Conservation (phyloP, 2,329 filamentous ascomycete genomes). For the Didymella lethalis region DNA sequence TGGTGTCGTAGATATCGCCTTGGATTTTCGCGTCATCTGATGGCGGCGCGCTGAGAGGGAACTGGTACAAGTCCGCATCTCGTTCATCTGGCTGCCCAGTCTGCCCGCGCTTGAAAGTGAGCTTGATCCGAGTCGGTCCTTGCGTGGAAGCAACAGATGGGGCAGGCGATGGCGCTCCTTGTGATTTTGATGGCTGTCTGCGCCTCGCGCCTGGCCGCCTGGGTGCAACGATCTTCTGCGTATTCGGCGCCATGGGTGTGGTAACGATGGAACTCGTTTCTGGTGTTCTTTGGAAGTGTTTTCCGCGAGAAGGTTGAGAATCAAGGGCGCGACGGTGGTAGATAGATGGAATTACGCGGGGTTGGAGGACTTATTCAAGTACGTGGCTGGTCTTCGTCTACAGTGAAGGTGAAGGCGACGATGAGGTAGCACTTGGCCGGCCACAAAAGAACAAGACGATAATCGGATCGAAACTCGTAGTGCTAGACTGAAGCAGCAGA, state of each 20-base stretch:
- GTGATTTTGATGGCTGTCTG: not conserved
- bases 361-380: not conserved
- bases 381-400: not conserved
- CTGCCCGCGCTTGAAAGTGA: constrained; percentile 1
- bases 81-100: not conserved
- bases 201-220: constrained; percentile 1
- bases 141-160: not conserved
- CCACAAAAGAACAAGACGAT: not conserved
- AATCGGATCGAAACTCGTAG: not conserved
- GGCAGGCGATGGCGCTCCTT: not conserved
- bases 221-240: constrained; percentile 10
- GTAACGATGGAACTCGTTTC: not conserved
- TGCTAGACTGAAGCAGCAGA: not conserved
- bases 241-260: constrained; percentile 7
- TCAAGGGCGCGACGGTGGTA: not conserved
- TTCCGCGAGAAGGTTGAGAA: not conserved
- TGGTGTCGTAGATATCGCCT: not conserved
- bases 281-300: not conserved
- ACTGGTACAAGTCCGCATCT: not conserved
- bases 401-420: constrained; percentile 12
- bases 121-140: not conserved
- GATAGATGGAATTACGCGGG: not conserved
- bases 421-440: not conserved
- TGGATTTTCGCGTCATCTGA: not conserved
- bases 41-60: constrained; percentile 6